Evolutionary conservation across 1,284 basidiomycete species (phyloP), one percentile per base, ranked within the genome.

Genomic region (Ustilago xerochloae): DNA sequence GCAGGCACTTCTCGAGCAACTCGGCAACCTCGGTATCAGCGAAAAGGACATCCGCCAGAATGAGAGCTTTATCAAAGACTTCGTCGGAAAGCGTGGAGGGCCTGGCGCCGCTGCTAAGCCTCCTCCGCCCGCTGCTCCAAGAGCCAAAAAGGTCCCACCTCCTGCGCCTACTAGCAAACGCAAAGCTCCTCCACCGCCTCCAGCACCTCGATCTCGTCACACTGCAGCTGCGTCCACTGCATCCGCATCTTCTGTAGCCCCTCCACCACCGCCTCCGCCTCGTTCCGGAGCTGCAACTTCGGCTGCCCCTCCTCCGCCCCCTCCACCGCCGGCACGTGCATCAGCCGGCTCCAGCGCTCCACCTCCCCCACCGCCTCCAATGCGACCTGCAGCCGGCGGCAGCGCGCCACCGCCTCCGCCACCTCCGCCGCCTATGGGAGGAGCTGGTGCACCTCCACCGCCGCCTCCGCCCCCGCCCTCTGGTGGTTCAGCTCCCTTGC

Each of bases 11-110:
- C 88, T 98, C 2, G 88, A 87, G 24, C 88, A 90, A 77, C 88
- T 98, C 4, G 89, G 91, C 66, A 87, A 87, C 30, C 88, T 89
- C 35, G 94, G 94, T 58, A 89, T 89, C 45, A 80, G 75, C 29
- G 75, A 84, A 54, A 75, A 76, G 33, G 85, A 91, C 39, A 90
- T 93, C 39, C 86, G 87, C 75, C 87, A 91, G 68, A 92, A 97
- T 83, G 90, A 92, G 87, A 91, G 92, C 67, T 97, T 94, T 83
- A 96, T 98, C 86, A 91, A 91, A 77, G 88, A 91, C 75, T 97
- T 91, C 82, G 89, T 94, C 20, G 88, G 90, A 29, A 86, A 91
- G 52, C 80, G 89, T 84, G 82, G 88, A 6, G 87, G 86, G 10
- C 61, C 63, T 7, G 61, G 57, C 28, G 50, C 75, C 41, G 59